Evolutionary conservation across 371 early-diverging fungal genomes (phyloP), one percentile per base, ranked within the genome.

Genomic region (Rhizopus arrhizus): DNA sequence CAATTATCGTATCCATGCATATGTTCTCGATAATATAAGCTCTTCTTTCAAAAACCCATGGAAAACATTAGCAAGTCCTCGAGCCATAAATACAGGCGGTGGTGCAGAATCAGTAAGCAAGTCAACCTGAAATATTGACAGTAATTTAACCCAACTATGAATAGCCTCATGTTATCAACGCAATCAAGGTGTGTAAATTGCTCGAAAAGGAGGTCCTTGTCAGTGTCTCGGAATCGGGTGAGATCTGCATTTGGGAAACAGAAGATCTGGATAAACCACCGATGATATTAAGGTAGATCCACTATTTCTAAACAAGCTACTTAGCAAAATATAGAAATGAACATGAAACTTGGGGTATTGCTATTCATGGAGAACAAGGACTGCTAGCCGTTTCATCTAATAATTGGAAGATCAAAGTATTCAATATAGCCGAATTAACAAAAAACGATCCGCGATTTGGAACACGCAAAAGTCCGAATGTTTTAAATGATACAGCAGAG

Each of bases 341-440:
- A 7, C 70, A 59, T 0, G 75, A 86, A 0, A 82, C 87, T 0
- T 89, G 90, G 89, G 86, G 88, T 4, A 70, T 88, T 36, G 85
- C 88, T 5, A 65, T 84, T 15, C 82, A 86, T 64, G 72, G 73
- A 11, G 71, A 74, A 13, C 64, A 63, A 46, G 79, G 83, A 3
- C 58, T 86, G 9, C 49, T 88, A 3, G 88, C 86, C 3, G 88
- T 85, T 4, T 80, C 82, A 16, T 79, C 87, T 4, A 89, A 89
- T 58, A 74, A 77, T 51, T 80, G 73, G 59, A 64, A 60, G 15
- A 73, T 89, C 12, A 80, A 83, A 7, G 65, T 89, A 8, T 87
- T 65, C 59, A 77, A 86, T 56, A 56, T 87, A 31, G 49, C 67
- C 3, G 61, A 54, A 41, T 64, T 69, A 46, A 65, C 69, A 6